Evolutionary conservation across 129 eudicot genomes (phyloP), one percentile per base, ranked within the genome.

Genomic region (Saposhnikovia divaricata): DNA sequence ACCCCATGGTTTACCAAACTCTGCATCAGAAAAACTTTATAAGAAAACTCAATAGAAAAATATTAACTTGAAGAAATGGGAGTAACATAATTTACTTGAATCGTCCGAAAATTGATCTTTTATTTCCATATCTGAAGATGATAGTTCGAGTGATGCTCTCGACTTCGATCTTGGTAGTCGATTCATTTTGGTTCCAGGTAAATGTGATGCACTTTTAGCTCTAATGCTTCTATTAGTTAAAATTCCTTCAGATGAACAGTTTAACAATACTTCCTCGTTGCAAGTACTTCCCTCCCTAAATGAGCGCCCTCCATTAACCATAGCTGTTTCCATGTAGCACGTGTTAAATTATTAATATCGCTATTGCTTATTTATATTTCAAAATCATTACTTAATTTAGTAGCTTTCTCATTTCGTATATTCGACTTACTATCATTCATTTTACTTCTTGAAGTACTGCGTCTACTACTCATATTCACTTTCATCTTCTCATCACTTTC

Each of bases 101-200:
- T 84, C 89, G 15, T 88, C 87, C 61, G n/a, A 75, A 77, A 47
- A 74, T 77, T 85, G 86, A 10, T 77, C 85, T 40, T 63, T 83
- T 23, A 23, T 78, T 65, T 87, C 89, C 61, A 85, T 78, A 76
- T 79, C 89, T 74, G 89, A 82, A 83, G 76, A 81, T 5, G 72
- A 46, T 70, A 87, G 88, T 73, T 90, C 98, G 68, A 81, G 81
- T 48, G 89, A 78, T 46, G 78, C 66, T 63, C 85, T 89, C 61
- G 68, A 68, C 40, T 72, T 83, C 34, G 86, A 76, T 75, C 89
- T 93, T 55, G 87, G 76, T 51, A 84, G 80, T 79, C 82, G 86
- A 74, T 82, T 83, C 74, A 63, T 57, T 83, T 89, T 89, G 50
- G 80, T 85, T 78, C 87, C 87, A 21, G 84, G 85, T 78, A 86